A percentile compares a stretch with the other conserved stretches of the same genome.
Evolutionary conservation across 169 alveolate genomes (phyloP).

Genomic region (Theileria annulata): DNA sequence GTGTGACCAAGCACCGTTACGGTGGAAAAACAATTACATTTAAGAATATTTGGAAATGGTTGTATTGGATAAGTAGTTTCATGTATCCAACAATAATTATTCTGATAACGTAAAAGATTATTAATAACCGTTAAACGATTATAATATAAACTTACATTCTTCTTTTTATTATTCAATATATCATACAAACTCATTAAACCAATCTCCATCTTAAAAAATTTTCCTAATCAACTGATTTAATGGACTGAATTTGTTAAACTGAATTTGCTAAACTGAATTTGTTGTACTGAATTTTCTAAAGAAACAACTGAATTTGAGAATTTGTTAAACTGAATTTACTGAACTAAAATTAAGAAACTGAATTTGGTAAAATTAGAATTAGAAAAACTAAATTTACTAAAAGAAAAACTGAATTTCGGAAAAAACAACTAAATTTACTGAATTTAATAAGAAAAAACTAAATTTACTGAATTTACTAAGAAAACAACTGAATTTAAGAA

Average conservation of each 20-base stretch:
- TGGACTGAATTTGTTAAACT: too few relatives aligned
- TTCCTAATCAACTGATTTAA: too few relatives aligned
- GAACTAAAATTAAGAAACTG: neutral
- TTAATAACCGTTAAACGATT: conserved; percentile 56
- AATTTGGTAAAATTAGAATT: too few relatives aligned
- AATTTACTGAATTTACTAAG: neutral
- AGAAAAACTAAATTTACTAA: neutral
- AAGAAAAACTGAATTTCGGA: neutral
- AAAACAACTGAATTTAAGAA: neutral
- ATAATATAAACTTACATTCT: conserved; percentile 42
- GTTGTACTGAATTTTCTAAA: too few relatives aligned
- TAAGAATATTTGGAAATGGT: conserved; percentile 12
- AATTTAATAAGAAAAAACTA: neutral
- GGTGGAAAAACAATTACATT: conserved; percentile 34
- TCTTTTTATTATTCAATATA: conserved; percentile 3
- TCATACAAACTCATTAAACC: neutral
- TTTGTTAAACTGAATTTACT: neutral
- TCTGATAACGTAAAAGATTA: conserved; percentile 23
- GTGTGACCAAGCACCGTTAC: conserved; percentile 10
- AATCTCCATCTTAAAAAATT: too few relatives aligned
- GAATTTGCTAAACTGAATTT: too few relatives aligned
- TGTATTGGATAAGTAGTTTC: conserved; percentile 41
- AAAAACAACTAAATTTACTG: neutral
- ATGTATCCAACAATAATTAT: conserved; percentile 63
- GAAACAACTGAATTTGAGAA: neutral